Conservation (phyloP, 2,329 filamentous ascomycete species). For the Nemania sp. region DNA sequence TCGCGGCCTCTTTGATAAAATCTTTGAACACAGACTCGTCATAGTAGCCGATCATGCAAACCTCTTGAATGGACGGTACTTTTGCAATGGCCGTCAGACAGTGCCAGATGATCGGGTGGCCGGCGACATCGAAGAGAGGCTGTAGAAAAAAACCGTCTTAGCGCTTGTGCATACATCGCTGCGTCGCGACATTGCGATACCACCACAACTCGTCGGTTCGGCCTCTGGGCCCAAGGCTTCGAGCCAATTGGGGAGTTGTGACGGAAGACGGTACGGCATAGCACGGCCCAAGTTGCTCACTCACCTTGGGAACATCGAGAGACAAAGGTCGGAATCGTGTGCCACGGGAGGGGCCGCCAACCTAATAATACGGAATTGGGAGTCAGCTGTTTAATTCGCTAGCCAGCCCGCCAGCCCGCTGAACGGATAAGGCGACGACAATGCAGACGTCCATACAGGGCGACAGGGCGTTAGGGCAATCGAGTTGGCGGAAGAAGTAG, state of each 20-base stretch:
- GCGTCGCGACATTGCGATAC: too few species aligned
- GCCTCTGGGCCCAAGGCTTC: too few species aligned
- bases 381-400: too few species aligned
- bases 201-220: too few species aligned
- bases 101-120: slow-evolving; percentile 98
- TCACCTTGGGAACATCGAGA: slow-evolving; percentile 91
- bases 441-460: too few species aligned
- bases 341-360: slow-evolving; percentile 92
- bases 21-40: slow-evolving; percentile 96
- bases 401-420: too few species aligned
- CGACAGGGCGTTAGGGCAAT: too few species aligned
- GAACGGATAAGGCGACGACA: too few species aligned
- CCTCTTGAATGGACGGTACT: slow-evolving; percentile 88
- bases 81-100: slow-evolving; percentile 90
- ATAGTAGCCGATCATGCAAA: slow-evolving; percentile 98
- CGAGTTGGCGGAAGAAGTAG: too few species aligned
- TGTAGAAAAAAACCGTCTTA: too few species aligned
- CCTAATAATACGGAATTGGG: slow-evolving; percentile 54
- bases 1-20: slow-evolving; percentile 90
- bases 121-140: slow-evolving; percentile 97
- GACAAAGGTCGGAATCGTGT: slow-evolving; percentile 94
- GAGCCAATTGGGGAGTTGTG: slow-evolving; percentile 2
- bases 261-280: neutral
- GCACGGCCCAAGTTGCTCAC: slow-evolving; percentile 28
- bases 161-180: too few species aligned